These are phyloP conservation scores for Fagopyrum homotropicum DNA, from an alignment of 148 eudicot genomes.

Conservation along the genomic window DNA sequence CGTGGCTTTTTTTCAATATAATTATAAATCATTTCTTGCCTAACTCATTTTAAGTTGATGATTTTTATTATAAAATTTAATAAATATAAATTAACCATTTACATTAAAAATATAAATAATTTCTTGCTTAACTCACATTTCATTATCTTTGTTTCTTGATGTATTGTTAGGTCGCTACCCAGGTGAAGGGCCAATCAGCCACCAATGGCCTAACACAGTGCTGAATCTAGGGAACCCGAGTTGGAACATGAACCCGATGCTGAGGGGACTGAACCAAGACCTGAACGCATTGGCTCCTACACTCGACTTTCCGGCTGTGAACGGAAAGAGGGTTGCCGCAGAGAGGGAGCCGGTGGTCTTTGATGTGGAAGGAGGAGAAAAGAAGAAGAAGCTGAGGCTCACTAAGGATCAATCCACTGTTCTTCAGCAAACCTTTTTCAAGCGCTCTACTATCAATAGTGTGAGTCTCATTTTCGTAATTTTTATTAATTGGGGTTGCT, in stretches of 20 bases:
- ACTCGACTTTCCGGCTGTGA: background rate
- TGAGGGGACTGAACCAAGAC: background rate
- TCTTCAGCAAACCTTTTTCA: slow-evolving; percentile 1
- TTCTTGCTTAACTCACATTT: too few species aligned
- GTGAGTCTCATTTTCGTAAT: background rate
- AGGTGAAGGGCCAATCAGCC: background rate
- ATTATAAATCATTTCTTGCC: too few species aligned
- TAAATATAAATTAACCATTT: too few species aligned
- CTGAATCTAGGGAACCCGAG: background rate
- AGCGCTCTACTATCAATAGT: slow-evolving; percentile 10
- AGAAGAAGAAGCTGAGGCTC: slow-evolving; percentile 12
- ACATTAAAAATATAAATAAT: too few species aligned
- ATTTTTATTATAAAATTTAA: too few species aligned
- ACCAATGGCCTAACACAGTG: background rate
- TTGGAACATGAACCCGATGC: background rate
- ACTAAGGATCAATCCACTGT: background rate
- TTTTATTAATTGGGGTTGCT: background rate
- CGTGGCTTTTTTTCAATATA: too few species aligned
- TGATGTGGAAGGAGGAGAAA: background rate
- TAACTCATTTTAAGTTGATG: too few species aligned
- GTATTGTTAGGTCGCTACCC: background rate
- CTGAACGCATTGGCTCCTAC: background rate
- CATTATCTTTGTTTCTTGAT: too few species aligned
- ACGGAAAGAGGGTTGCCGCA: background rate
- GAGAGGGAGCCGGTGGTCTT: background rate